Evolutionary conservation across 2,329 filamentous ascomycete genomes (phyloP).

Genomic region (Pseudocercospora crystallina): DNA sequence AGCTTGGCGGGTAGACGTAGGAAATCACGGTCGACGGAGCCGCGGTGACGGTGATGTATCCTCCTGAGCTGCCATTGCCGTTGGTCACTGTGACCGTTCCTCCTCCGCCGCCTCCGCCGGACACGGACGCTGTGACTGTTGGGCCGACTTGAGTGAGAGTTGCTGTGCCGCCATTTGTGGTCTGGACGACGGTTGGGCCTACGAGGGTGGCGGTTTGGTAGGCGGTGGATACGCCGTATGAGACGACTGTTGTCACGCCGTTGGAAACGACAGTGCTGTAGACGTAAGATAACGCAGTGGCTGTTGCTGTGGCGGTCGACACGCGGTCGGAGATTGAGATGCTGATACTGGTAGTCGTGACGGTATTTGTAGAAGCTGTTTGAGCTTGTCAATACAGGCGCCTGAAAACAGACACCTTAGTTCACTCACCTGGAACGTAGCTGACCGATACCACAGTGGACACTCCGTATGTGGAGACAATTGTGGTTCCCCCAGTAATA

Average conservation of each 20-base stretch:
- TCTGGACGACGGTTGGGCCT: conserved; percentile 19
- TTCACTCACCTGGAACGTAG: conserved; percentile 18
- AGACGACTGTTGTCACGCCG: conserved; percentile 30
- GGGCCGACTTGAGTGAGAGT: conserved; percentile 20
- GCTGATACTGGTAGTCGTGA: conserved; percentile 26
- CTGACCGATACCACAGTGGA: conserved; percentile 21
- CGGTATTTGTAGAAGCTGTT: conserved; percentile 18
- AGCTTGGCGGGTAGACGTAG: conserved; percentile 13
- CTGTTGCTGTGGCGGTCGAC: conserved; percentile 7
- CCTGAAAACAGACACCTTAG: too few relatives aligned
- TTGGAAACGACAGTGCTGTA: conserved; percentile 28
- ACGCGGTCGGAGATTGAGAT: conserved; percentile 14
- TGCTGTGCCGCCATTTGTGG: conserved; percentile 15
- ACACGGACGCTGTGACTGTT: conserved; percentile 22
- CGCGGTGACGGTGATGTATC: conserved; percentile 11
- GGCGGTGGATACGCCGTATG: conserved; percentile 12
- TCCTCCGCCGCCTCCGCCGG: conserved; percentile 15
- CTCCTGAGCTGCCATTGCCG: conserved; percentile 10
- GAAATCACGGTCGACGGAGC: conserved; percentile 11
- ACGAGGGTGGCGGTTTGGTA: conserved; percentile 17
- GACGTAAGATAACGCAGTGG: too few relatives aligned
- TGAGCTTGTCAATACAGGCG: too few relatives aligned
- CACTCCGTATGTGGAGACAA: conserved; percentile 24
- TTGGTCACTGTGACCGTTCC: conserved; percentile 24
- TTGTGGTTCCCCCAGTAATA: conserved; percentile 29